A percentile compares a stretch with the other conserved stretches of the same genome.
These are phyloP conservation scores for Mrakiaceae sp. DNA, from an alignment of 1,284 basidiomycete genomes.

Conservation along the genomic window DNA sequence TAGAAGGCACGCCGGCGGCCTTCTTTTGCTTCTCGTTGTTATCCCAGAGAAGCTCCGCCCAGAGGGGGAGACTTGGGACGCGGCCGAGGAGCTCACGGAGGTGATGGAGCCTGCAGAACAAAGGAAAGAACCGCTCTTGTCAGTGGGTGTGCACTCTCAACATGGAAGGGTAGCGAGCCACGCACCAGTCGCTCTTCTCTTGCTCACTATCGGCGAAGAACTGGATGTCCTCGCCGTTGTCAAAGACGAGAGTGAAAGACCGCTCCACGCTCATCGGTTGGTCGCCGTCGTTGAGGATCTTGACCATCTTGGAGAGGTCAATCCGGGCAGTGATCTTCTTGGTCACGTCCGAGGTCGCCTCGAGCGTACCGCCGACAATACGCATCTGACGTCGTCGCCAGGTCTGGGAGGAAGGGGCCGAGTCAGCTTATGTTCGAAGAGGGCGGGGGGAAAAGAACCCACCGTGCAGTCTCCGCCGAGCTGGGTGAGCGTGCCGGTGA, in stretches of 20 bases:
- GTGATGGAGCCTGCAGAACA: slow-evolving; percentile 57
- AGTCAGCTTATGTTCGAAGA: neutral
- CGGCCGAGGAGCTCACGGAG: slow-evolving; percentile 67
- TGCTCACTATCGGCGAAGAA: slow-evolving; percentile 88
- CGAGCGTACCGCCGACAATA: slow-evolving; percentile 70
- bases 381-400: slow-evolving; percentile 81
- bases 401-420: slow-evolving; percentile 42
- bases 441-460: slow-evolving; percentile 28
- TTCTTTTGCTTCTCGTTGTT: slow-evolving; percentile 2
- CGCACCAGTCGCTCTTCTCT: slow-evolving; percentile 76
- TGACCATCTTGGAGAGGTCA: slow-evolving; percentile 71
- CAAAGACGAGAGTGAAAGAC: slow-evolving; percentile 77
- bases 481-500: slow-evolving; percentile 88
- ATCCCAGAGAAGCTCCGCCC: slow-evolving; percentile 61
- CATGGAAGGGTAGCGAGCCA: slow-evolving; percentile 18
- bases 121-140: slow-evolving; percentile 3
- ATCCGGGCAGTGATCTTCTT: slow-evolving; percentile 82
- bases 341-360: slow-evolving; percentile 90
- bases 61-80: slow-evolving; percentile 77
- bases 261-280: slow-evolving; percentile 35
- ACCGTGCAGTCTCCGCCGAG: slow-evolving; percentile 88
- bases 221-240: slow-evolving; percentile 63
- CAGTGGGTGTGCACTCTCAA: neutral
- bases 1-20: neutral
- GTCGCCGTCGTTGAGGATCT: slow-evolving; percentile 50